A percentile compares a stretch with the other conserved stretches of the same genome.
These are phyloP conservation scores for Phoma sp. DNA, from an alignment of 2,329 filamentous ascomycete species.

Conservation along the genomic window DNA sequence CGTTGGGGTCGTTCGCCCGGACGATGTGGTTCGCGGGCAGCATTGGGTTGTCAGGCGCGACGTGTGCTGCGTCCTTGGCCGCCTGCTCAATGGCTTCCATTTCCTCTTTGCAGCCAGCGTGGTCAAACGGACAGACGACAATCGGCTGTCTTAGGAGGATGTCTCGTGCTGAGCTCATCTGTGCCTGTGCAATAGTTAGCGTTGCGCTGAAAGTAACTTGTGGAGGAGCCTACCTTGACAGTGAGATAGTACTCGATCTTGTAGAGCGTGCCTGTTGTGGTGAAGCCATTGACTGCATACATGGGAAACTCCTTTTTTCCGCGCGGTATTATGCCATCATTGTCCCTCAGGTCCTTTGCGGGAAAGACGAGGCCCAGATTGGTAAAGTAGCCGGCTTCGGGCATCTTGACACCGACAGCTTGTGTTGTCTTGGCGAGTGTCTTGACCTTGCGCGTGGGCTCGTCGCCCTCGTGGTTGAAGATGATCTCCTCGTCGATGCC, in stretches of 20 bases:
- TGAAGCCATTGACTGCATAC: slow-evolving; percentile 89
- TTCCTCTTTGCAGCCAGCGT: slow-evolving; percentile 95
- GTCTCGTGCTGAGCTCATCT: slow-evolving; percentile 85
- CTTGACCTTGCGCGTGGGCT: slow-evolving; percentile 88
- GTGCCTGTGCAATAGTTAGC: slow-evolving; percentile 70
- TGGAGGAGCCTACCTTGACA: slow-evolving; percentile 73
- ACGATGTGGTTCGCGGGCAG: slow-evolving; percentile 86
- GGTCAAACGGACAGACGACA: slow-evolving; percentile 93
- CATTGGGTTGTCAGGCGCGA: slow-evolving; percentile 91
- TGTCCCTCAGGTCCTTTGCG: slow-evolving; percentile 83
- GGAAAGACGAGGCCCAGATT: slow-evolving; percentile 92
- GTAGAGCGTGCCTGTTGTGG: slow-evolving; percentile 90
- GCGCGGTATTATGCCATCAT: slow-evolving; percentile 84
- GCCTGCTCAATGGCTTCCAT: slow-evolving; percentile 98
- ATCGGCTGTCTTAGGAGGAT: slow-evolving; percentile 90
- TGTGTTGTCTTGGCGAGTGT: slow-evolving; percentile 85
- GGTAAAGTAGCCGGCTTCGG: slow-evolving; percentile 89
- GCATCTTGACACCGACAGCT: slow-evolving; percentile 79
- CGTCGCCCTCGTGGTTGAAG: slow-evolving; percentile 97
- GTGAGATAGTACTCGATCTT: slow-evolving; percentile 98
- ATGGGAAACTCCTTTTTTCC: slow-evolving; percentile 87
- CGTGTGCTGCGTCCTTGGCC: slow-evolving; percentile 86
- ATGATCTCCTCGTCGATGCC: slow-evolving; percentile 97
- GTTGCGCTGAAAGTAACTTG: neutral
- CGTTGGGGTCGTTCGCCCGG: slow-evolving; percentile 73